Evolutionary conservation across 768 basidiomycete genomes (phyloP).

Genomic region (Scleroderma bovista): DNA sequence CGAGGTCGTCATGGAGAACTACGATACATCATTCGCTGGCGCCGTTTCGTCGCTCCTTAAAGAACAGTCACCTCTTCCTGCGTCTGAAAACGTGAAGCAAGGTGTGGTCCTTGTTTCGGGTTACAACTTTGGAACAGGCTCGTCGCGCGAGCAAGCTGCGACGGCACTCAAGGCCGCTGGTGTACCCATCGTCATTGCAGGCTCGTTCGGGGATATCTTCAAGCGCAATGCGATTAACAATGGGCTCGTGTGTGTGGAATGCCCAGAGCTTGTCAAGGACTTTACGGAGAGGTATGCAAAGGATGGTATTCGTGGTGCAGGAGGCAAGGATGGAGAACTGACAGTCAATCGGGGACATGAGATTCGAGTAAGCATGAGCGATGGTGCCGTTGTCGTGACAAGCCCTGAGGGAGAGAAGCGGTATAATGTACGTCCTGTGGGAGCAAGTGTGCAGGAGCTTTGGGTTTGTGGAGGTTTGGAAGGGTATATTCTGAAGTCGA

Average conservation of each 20-base stretch:
- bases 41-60: conserved; percentile 52
- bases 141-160: conserved; percentile 96
- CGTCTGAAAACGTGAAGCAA: conserved; percentile 31
- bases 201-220: conserved; percentile 98
- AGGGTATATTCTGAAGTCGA: conserved; percentile 79
- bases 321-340: conserved; percentile 75
- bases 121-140: conserved; percentile 98
- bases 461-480: conserved; percentile 96
- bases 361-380: conserved; percentile 60
- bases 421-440: conserved; percentile 73
- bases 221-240: conserved; percentile 99
- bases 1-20: conserved; percentile 99
- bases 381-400: conserved; percentile 61
- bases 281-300: conserved; percentile 71
- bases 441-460: conserved; percentile 92
- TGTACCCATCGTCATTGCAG: conserved; percentile 87
- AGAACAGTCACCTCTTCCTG: conserved; percentile 13
- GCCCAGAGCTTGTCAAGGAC: conserved; percentile 82
- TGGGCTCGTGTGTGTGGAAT: conserved; percentile 91
- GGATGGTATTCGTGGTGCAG: conserved; percentile 69
- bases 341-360: conserved; percentile 72
- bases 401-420: conserved; percentile 40
- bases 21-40: conserved; percentile 81
- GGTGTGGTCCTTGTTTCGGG: conserved; percentile 86
- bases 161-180: conserved; percentile 95